Conservation (phyloP, 1,284 basidiomycete species). For the Rhodotorula mucilaginosa region DNA sequence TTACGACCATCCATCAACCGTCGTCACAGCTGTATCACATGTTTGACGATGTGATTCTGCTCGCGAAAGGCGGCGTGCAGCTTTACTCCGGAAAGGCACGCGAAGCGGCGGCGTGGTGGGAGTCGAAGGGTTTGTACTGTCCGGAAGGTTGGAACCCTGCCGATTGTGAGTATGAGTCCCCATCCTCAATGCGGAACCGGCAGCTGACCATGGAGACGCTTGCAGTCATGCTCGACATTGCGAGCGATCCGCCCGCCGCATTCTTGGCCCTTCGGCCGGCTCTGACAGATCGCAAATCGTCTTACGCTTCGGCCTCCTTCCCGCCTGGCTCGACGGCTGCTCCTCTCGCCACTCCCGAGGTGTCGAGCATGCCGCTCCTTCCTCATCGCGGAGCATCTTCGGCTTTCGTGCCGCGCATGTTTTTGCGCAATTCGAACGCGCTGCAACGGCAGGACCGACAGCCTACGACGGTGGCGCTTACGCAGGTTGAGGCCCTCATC, state of each 20-base stretch:
- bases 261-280: neutral
- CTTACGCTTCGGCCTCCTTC: neutral
- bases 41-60: constrained; percentile 75
- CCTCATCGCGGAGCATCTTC: constrained; percentile 7
- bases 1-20: constrained; percentile 54
- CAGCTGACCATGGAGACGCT: neutral
- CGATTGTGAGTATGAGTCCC: constrained; percentile 57
- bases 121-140: constrained; percentile 54
- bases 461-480: constrained; percentile 66
- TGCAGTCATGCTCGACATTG: constrained; percentile 67
- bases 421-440: constrained; percentile 22
- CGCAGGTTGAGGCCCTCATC: constrained; percentile 74
- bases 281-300: neutral
- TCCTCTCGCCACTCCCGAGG: neutral
- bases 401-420: constrained; percentile 13
- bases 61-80: constrained; percentile 67
- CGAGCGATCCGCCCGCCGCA: constrained; percentile 45
- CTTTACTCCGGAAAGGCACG: constrained; percentile 75
- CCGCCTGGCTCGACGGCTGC: neutral
- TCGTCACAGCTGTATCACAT: constrained; percentile 78
- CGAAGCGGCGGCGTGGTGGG: constrained; percentile 65
- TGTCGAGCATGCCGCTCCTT: neutral
- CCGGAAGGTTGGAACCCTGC: constrained; percentile 80
- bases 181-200: neutral
- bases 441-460: constrained; percentile 9